A percentile compares a stretch with the other conserved stretches of the same genome.
Evolutionary conservation across 1,284 basidiomycete species (phyloP).

Genomic region (Malassezia psittaci): DNA sequence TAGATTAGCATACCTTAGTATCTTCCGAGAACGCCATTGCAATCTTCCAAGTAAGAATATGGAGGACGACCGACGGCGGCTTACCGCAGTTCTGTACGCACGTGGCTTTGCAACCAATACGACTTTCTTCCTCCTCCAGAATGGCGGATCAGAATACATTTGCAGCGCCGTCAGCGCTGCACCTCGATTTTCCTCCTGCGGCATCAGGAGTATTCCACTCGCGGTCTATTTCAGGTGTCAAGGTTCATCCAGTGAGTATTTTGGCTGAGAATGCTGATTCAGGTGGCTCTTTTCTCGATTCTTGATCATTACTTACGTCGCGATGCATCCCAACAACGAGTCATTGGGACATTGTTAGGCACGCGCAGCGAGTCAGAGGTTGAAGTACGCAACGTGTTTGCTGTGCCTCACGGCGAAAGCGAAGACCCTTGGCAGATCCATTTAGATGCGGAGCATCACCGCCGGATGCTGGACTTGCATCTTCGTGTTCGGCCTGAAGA

Average conservation of each 20-base stretch:
- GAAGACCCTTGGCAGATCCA: constrained; percentile 57
- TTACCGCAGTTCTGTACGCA: constrained; percentile 12
- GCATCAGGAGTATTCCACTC: constrained; percentile 41
- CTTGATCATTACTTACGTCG: constrained; percentile 93
- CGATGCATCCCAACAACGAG: constrained; percentile 58
- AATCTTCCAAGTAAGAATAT: neutral
- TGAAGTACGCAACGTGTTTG: constrained; percentile 43
- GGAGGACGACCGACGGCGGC: neutral
- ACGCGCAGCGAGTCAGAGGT: constrained; percentile 58
- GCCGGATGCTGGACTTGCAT: constrained; percentile 81
- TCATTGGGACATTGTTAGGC: constrained; percentile 91
- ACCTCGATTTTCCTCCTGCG: constrained; percentile 43
- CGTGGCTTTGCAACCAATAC: neutral
- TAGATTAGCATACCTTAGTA: constrained; percentile 27
- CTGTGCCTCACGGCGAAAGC: constrained; percentile 56
- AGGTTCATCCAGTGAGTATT: constrained; percentile 36
- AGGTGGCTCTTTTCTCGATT: constrained; percentile 69
- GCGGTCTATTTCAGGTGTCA: constrained; percentile 39
- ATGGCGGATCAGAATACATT: constrained; percentile 17
- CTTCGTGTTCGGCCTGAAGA: constrained; percentile 73
- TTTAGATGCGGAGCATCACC: constrained; percentile 92
- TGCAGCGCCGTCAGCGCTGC: constrained; percentile 38
- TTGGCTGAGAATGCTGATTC: neutral
- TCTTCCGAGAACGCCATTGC: constrained; percentile 39
- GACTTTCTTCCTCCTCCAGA: constrained; percentile 13